A percentile compares a stretch with the other conserved stretches of the same genome.
phyloP scores from a whole-genome alignment of 2,329 filamentous ascomycete species.

The Fusarium chaquense region DNA sequence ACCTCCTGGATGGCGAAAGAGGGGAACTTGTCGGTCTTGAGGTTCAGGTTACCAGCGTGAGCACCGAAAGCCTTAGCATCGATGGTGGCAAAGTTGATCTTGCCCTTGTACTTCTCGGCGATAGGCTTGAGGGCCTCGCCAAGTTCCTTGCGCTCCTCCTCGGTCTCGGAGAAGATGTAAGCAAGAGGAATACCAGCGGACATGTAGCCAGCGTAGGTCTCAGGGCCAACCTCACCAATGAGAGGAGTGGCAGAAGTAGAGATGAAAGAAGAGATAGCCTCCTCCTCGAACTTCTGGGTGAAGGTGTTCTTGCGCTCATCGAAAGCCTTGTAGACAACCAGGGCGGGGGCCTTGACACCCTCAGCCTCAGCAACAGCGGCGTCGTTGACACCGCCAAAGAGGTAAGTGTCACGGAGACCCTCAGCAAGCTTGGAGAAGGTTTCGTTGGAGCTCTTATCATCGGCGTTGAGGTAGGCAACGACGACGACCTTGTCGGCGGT shows the following conservation, averaged over 20 bases:
- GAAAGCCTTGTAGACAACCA: slow-evolving; percentile 97
- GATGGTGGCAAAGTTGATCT: slow-evolving; percentile 97
- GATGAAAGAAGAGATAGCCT: slow-evolving; percentile 84
- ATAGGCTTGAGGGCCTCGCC: slow-evolving; percentile 83
- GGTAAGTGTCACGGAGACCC: slow-evolving; percentile 86
- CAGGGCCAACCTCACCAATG: slow-evolving; percentile 94
- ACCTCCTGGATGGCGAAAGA: slow-evolving; percentile 98
- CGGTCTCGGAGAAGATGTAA: slow-evolving; percentile 96
- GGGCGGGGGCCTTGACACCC: slow-evolving; percentile 85
- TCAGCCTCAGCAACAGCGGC: slow-evolving; percentile 87
- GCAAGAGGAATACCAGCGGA: slow-evolving; percentile 89
- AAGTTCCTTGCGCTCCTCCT: slow-evolving; percentile 87
- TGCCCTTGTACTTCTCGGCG: slow-evolving; percentile 91
- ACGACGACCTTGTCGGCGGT: slow-evolving; percentile 96
- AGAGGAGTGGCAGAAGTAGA: slow-evolving; percentile 88
- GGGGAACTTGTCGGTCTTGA: slow-evolving; percentile 94
- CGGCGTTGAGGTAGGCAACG: slow-evolving; percentile 84
- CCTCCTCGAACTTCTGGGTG: slow-evolving; percentile 81
- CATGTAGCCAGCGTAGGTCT: slow-evolving; percentile 98
- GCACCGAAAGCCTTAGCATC: slow-evolving; percentile 94
- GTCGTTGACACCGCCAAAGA: slow-evolving; percentile 91
- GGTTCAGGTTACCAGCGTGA: slow-evolving; percentile 96
- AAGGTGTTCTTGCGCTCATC: slow-evolving; percentile 95
- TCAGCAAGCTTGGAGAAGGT: slow-evolving; percentile 81
- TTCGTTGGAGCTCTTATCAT: slow-evolving; percentile 88